These are phyloP conservation scores for Trichoderma polysporum DNA, from an alignment of 2,329 filamentous ascomycete species.

Conservation along the genomic window DNA sequence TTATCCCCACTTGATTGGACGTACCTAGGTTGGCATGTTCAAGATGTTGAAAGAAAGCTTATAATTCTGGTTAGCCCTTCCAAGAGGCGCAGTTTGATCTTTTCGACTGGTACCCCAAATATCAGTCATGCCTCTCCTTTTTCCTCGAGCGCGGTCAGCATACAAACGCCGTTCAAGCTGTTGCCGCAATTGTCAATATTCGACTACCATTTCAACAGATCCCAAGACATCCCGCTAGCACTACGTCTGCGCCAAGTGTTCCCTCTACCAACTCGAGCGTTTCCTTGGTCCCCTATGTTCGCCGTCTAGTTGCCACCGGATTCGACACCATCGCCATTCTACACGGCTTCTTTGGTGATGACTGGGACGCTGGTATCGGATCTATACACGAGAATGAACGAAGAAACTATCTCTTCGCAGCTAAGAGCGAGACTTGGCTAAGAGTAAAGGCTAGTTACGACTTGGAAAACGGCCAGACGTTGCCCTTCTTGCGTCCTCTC, in stretches of 20 bases:
- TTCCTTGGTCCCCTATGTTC: constrained; percentile 77
- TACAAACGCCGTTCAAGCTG: constrained; percentile 75
- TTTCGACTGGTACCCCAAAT: constrained; percentile 89
- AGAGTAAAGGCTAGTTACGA: constrained; percentile 90
- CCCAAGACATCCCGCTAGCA: constrained; percentile 28
- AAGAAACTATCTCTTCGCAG: constrained; percentile 91
- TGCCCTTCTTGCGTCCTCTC: constrained; percentile 86
- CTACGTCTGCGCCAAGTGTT: background rate
- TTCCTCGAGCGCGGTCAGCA: constrained; percentile 92
- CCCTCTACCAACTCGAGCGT: constrained; percentile 32
- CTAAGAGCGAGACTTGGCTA: constrained; percentile 88
- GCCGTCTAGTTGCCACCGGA: constrained; percentile 85
- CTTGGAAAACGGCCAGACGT: constrained; percentile 75
- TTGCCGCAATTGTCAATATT: constrained; percentile 91
- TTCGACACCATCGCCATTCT: constrained; percentile 86
- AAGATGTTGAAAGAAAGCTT: background rate
- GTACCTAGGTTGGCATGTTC: background rate
- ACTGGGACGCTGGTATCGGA: constrained; percentile 79
- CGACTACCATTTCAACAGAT: constrained; percentile 78
- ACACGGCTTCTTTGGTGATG: constrained; percentile 95
- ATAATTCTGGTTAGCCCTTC: constrained; percentile 39
- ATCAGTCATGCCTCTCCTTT: constrained; percentile 85
- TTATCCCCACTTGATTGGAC: background rate
- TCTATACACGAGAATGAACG: constrained; percentile 85
- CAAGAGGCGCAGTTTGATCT: constrained; percentile 66